Percentiles rank a stretch among this genome's conserved stretches.
phyloP scores from a whole-genome alignment of 352 stramenopile species.

The Phytophthora idaei region DNA sequence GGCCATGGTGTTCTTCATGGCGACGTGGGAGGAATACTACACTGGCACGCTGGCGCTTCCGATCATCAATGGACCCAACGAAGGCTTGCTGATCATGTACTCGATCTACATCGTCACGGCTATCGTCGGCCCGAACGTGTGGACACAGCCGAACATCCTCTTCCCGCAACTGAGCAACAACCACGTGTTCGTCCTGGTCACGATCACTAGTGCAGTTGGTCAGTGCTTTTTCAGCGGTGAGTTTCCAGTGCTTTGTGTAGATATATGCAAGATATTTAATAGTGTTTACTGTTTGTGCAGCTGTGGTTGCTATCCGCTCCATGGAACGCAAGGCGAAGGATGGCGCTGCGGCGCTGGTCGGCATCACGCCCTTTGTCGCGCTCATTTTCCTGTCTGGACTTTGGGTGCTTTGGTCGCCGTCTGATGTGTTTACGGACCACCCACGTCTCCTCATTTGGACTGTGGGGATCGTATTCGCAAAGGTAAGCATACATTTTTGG shows the following conservation, averaged over 20 bases:
- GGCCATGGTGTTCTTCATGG: constrained; percentile 95
- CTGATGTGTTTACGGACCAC: constrained; percentile 82
- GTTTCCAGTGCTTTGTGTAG: constrained; percentile 6
- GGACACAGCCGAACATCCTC: constrained; percentile 63
- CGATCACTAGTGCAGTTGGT: constrained; percentile 60
- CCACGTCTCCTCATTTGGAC: constrained; percentile 88
- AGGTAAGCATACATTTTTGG: constrained; percentile 43
- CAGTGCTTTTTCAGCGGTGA: constrained; percentile 80
- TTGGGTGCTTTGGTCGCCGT: constrained; percentile 81
- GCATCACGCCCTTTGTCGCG: constrained; percentile 67
- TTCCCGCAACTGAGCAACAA: constrained; percentile 82
- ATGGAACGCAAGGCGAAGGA: constrained; percentile 67
- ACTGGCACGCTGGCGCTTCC: constrained; percentile 95
- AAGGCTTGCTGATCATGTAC: constrained; percentile 94
- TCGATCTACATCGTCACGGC: constrained; percentile 76
- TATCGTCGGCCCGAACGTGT: constrained; percentile 63
- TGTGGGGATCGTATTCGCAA: constrained; percentile 79
- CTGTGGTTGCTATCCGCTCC: constrained; percentile 67
- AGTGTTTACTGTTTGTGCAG: constrained; percentile 33
- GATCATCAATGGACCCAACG: constrained; percentile 96
- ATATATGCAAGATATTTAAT: constrained; percentile 1
- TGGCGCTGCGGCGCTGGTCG: constrained; percentile 62
- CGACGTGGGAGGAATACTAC: constrained; percentile 99
- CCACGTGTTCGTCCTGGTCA: constrained; percentile 78
- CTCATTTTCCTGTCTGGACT: constrained; percentile 74